phyloP scores from a whole-genome alignment of 805 yeast genomes.

The Priceomyces castillae region DNA sequence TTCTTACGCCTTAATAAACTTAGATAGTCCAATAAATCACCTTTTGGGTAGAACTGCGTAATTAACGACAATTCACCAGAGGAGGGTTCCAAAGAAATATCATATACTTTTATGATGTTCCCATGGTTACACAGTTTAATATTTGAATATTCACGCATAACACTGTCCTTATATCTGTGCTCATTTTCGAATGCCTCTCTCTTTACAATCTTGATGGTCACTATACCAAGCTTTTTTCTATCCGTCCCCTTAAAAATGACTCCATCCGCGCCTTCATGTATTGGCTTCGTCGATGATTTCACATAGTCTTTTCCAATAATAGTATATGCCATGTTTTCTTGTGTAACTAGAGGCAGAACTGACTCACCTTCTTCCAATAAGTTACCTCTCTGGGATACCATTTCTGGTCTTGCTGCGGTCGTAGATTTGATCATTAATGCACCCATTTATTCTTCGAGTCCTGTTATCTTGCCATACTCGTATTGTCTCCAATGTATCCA shows the following conservation, averaged over 20 bases:
- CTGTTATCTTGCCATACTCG: background rate
- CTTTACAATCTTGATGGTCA: conserved; percentile 35
- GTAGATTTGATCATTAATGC: background rate
- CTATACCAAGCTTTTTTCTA: conserved; percentile 13
- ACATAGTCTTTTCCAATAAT: conserved; percentile 23
- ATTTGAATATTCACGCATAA: conserved; percentile 30
- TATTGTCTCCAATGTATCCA: background rate
- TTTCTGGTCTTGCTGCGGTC: background rate
- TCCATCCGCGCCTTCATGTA: conserved; percentile 45
- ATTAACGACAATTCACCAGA: conserved; percentile 31
- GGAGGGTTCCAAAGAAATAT: conserved; percentile 18
- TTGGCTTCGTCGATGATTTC: conserved; percentile 25
- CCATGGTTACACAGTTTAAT: conserved; percentile 26
- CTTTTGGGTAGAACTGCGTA: conserved; percentile 42
- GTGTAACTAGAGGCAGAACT: background rate
- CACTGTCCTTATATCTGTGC: conserved; percentile 18
- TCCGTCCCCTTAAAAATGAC: conserved; percentile 31
- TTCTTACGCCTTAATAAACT: conserved; percentile 36
- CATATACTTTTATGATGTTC: conserved; percentile 27
- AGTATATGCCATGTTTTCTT: conserved; percentile 3
- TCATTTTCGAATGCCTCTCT: conserved; percentile 10
- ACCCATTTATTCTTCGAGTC: background rate
- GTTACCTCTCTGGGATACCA: background rate
- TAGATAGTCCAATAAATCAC: conserved; percentile 48
- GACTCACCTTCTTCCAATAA: background rate